These are phyloP conservation scores for Trichoderma asperelloides DNA, from an alignment of 495 filamentous ascomycete genomes.

Conservation along the genomic window DNA sequence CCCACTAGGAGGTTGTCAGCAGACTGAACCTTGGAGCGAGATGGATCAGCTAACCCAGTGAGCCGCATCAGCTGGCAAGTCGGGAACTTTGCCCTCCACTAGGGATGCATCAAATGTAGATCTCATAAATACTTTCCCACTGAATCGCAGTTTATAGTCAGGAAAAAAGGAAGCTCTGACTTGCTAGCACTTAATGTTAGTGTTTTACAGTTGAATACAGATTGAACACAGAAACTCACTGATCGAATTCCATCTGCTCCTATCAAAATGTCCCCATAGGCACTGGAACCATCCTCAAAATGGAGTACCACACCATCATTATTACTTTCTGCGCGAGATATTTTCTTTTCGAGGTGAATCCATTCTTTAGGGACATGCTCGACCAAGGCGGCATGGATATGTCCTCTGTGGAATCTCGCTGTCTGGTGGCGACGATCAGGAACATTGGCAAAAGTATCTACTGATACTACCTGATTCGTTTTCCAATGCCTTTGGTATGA, in stretches of 20 bases:
- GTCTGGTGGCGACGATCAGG: neutral
- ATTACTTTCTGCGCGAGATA: neutral
- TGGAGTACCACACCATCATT: neutral
- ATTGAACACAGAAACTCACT: neutral
- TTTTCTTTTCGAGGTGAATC: neutral
- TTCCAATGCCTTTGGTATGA: neutral
- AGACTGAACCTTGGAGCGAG: no score
- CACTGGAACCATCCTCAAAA: neutral
- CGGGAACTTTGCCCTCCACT: neutral
- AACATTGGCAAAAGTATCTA: neutral
- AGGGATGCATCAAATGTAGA: neutral
- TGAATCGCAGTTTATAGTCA: neutral
- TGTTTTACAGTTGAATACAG: neutral
- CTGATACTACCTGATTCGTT: neutral
- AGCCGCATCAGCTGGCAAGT: neutral
- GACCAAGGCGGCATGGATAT: neutral
- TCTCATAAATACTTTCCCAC: neutral
- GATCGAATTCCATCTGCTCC: conserved; percentile 1
- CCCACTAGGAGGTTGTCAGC: neutral
- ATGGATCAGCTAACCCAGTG: neutral
- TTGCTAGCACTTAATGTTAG: neutral
- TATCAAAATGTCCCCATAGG: neutral
- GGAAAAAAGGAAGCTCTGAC: neutral
- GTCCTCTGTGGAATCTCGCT: neutral
- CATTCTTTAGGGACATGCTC: neutral